Evolutionary conservation across 352 stramenopile species (phyloP), one percentile per base, ranked within the genome.

Genomic region (Phytophthora uliginosa): DNA sequence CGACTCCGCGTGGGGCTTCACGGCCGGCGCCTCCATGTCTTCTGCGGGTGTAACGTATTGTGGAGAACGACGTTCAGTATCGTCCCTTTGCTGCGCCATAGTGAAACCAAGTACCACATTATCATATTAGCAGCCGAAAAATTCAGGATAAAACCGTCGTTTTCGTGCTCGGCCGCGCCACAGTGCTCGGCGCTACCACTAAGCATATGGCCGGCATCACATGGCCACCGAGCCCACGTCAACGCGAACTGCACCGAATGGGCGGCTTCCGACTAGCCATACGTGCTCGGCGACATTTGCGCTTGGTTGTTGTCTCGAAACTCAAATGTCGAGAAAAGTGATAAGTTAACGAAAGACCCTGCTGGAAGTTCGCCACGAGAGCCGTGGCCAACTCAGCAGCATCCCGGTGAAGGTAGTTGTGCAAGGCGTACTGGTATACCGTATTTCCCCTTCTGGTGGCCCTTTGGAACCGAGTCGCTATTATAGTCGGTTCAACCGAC

Each of bases 21-120:
- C 63, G 40, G 33, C 61, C 52, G 65, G 59, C 45, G 26, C 62
- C 63, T 82, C 66, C 74, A 82, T 82, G 59, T 66, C 56, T 69
- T 50, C 17, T 10, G 26, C 24, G 12, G 50, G 28, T 56, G 69
- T 71, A 76, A 76, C 58, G 65, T 58, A 71, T 69, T 78, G 61
- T 76, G 48, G 22, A 34, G 55, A 68, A 60, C 47, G 17, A 52
- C 47, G 54, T 69, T 69, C 50, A 68, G 73, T 66, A 57, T 73
- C 54, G 69, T 77, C 59, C 51, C 8, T 62, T 71, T 71, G 67
- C 40, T 55, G 36, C 36, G 12, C 36, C 18, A 66, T 73, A 73
- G 28, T 40, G 36, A 76, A 57, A 59, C n/a, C 47, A 28, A 28
- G 47, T 53, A 13, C 47, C 1, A n/a, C 10, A 31, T 24, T 53